Evolutionary conservation across 2,329 filamentous ascomycete species (phyloP).

Genomic region (Penicillium sp.): DNA sequence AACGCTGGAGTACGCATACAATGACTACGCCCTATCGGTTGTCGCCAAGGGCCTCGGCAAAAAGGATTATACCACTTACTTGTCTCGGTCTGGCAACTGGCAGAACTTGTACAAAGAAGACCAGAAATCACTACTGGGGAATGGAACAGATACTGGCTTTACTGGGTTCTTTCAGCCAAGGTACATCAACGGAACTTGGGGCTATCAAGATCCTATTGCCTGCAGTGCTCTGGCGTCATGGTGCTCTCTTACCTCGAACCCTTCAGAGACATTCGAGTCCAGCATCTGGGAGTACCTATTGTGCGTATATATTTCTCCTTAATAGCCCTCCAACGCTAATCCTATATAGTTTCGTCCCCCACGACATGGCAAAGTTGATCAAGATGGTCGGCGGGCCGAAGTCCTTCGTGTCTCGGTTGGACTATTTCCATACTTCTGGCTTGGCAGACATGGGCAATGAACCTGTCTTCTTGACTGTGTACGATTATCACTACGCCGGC

Average conservation of each 20-base stretch:
- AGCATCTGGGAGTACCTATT: slow-evolving; percentile 36
- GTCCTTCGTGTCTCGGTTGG: slow-evolving; percentile 57
- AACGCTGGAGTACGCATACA: slow-evolving; percentile 72
- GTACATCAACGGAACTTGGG: slow-evolving; percentile 66
- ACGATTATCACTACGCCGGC: slow-evolving; percentile 66
- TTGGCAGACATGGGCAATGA: slow-evolving; percentile 66
- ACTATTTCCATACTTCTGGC: slow-evolving; percentile 61
- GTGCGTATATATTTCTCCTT: slow-evolving; percentile 54
- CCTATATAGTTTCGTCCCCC: slow-evolving; percentile 50
- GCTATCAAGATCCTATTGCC: slow-evolving; percentile 58
- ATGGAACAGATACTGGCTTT: slow-evolving; percentile 62
- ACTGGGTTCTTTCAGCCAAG: slow-evolving; percentile 67
- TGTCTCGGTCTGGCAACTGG: slow-evolving; percentile 59
- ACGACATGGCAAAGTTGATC: slow-evolving; percentile 54
- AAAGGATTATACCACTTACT: slow-evolving; percentile 48
- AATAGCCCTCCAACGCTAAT: slow-evolving; percentile 43
- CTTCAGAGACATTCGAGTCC: slow-evolving; percentile 33
- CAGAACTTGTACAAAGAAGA: slow-evolving; percentile 62
- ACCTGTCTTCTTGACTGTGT: slow-evolving; percentile 61
- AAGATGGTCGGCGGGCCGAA: slow-evolving; percentile 58
- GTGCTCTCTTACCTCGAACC: slow-evolving; percentile 31
- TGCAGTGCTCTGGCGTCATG: slow-evolving; percentile 28
- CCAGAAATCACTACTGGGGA: slow-evolving; percentile 52
- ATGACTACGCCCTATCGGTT: slow-evolving; percentile 64
- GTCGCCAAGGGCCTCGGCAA: slow-evolving; percentile 58